Evolutionary conservation across 495 filamentous ascomycete species (phyloP).

Genomic region (Podospora sp.): DNA sequence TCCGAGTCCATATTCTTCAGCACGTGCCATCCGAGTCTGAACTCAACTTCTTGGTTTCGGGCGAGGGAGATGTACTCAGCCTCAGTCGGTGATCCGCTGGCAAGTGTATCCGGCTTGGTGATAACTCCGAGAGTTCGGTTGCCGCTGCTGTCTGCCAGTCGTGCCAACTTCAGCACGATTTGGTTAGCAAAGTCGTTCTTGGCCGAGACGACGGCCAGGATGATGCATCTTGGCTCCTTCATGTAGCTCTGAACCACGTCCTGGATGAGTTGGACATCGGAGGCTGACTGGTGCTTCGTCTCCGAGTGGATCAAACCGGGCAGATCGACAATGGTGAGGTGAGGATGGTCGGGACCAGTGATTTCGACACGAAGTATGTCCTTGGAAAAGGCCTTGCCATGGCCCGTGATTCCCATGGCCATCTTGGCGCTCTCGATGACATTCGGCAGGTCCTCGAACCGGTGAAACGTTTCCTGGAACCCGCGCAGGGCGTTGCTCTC

Average conservation of each 20-base stretch:
- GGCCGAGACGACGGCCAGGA: constrained; percentile 66
- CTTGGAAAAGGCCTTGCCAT: constrained; percentile 54
- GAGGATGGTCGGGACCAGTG: constrained; percentile 61
- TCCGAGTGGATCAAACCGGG: constrained; percentile 64
- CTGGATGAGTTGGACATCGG: constrained; percentile 55
- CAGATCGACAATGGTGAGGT: constrained; percentile 70
- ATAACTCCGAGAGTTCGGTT: constrained; percentile 81
- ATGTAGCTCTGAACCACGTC: constrained; percentile 64
- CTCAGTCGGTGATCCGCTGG: constrained; percentile 53
- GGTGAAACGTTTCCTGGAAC: constrained; percentile 36
- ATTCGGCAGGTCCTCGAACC: constrained; percentile 32
- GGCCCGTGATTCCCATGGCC: constrained; percentile 52
- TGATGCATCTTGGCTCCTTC: constrained; percentile 58
- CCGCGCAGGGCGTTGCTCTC: constrained; percentile 30
- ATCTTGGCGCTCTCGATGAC: constrained; percentile 55
- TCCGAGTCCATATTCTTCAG: constrained; percentile 64
- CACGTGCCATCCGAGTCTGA: constrained; percentile 73
- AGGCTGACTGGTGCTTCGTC: constrained; percentile 50
- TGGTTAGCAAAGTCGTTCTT: constrained; percentile 66
- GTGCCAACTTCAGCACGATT: constrained; percentile 68
- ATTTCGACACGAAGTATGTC: constrained; percentile 74
- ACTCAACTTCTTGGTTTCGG: constrained; percentile 60
- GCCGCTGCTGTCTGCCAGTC: constrained; percentile 73
- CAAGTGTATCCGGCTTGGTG: constrained; percentile 76
- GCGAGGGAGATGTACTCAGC: constrained; percentile 55